These are phyloP conservation scores for Mortierella sp. DNA, from an alignment of 371 early-diverging fungal genomes.

Conservation along the genomic window DNA sequence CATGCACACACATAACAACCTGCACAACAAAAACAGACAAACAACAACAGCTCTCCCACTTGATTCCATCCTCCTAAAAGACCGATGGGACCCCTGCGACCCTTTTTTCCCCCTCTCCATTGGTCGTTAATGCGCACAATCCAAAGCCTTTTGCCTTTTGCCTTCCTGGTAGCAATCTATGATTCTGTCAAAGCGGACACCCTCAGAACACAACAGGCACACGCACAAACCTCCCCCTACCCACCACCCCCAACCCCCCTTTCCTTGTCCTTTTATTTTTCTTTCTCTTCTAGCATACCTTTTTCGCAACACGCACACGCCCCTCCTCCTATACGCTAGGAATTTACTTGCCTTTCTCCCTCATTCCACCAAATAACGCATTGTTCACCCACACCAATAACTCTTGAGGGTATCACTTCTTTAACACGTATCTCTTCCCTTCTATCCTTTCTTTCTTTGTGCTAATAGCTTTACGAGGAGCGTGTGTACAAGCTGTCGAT, in stretches of 20 bases:
- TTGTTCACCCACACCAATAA: neutral
- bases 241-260: neutral
- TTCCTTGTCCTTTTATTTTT: neutral
- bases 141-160: neutral
- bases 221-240: neutral
- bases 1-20: neutral
- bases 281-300: neutral
- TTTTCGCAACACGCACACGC: neutral
- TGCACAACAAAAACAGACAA: neutral
- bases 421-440: neutral
- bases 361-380: neutral
- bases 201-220: neutral
- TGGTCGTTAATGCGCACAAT: neutral
- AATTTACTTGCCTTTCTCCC: neutral
- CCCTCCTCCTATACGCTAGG: neutral
- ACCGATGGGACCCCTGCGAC: neutral
- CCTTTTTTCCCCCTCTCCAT: neutral
- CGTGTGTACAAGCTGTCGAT: slow-evolving; percentile 82
- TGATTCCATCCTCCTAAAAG: neutral
- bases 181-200: neutral
- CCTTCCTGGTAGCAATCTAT: neutral
- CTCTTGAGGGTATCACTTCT: neutral
- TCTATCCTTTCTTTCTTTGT: neutral
- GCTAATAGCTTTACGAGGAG: slow-evolving; percentile 82
- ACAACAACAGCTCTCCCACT: neutral